phyloP scores from a whole-genome alignment of 495 filamentous ascomycete genomes.

The Podospora conica region DNA sequence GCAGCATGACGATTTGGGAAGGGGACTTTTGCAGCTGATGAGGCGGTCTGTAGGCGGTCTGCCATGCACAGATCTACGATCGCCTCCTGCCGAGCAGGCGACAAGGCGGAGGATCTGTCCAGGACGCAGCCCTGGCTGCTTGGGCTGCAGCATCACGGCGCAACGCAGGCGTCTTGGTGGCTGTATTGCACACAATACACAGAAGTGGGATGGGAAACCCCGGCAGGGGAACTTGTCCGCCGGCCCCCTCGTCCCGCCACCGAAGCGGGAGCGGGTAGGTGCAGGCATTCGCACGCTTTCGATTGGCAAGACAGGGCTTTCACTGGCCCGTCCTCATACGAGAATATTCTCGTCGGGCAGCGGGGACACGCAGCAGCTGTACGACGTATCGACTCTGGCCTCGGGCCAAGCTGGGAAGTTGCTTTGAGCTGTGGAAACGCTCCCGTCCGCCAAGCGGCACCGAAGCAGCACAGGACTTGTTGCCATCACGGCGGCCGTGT shows the following conservation, averaged over 20 bases:
- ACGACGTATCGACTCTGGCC: conserved; percentile 13
- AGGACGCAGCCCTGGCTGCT: conserved; percentile 1
- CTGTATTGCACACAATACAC: not conserved
- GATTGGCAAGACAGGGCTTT: conserved; percentile 16
- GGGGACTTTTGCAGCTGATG: not conserved
- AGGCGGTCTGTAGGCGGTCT: not conserved
- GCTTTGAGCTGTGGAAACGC: not conserved
- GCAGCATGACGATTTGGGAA: not conserved
- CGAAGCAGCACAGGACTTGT: conserved; percentile 11
- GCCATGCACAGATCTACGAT: conserved; percentile 13
- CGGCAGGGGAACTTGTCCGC: not conserved
- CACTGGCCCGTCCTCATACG: conserved; percentile 24
- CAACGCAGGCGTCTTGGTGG: conserved; percentile 8
- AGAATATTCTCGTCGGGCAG: conserved; percentile 31
- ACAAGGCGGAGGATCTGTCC: not conserved
- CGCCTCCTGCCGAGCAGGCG: not conserved
- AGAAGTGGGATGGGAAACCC: not conserved
- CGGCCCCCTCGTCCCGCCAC: not conserved
- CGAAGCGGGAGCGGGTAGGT: conserved; percentile 9
- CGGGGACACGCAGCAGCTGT: conserved; percentile 27
- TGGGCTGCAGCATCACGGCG: conserved; percentile 9
- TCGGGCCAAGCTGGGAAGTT: not conserved
- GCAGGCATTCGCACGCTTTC: conserved; percentile 15
- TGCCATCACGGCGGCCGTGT: conserved; percentile 6
- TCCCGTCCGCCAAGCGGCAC: not conserved